Evolutionary conservation across 495 filamentous ascomycete species (phyloP), one percentile per base, ranked within the genome.

Genomic region (Tuber borchii): DNA sequence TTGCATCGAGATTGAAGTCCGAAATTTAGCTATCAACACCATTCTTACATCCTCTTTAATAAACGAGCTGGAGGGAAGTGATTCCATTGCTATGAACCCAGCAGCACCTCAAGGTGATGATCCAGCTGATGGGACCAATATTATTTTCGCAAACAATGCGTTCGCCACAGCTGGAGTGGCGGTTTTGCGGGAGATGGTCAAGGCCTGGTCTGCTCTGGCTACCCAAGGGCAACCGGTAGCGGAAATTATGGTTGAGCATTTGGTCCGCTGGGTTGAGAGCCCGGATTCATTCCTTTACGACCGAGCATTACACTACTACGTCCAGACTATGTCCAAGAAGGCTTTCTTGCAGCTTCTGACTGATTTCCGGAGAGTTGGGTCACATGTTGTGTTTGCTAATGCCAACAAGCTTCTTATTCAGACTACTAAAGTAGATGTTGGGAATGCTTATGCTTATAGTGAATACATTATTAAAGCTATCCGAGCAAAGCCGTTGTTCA

Each of bases 381-480:
- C 95, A 14, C 93, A 97, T 75, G 89, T 97, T 56, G 87, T 99
- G 61, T 97, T 94, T 83, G 95, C 95, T 56, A 96, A 90, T 78
- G 86, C 93, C 1, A 97, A 93, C 76, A 90, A 95, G 43, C 88
- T 99, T 12, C 87, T 99, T 0, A 88, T 99, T 22, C 95, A 99
- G 82, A 99, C 95, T 0, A 97, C 93, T 4, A 99, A 99, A 85
- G 90, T 90, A 20, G 96, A 98, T 84, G 94, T 99, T 2, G 96
- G 94, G 69, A 99, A 97, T 83, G 96, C 96, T 0, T 98, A 91
- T 77, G 94, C 96, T 20, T 99, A 97, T 85, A 92, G 92, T 76
- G 92, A 98, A 83, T 99, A 98, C 84, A 97, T 98, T 70, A 86
- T 98, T 76, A 97, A 97, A 86, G 95, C 94, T 26, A 96, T 99